Evolutionary conservation across 1,139 yeast genomes (phyloP), one percentile per base, ranked within the genome.

Genomic region (Pichia norvegensis): DNA sequence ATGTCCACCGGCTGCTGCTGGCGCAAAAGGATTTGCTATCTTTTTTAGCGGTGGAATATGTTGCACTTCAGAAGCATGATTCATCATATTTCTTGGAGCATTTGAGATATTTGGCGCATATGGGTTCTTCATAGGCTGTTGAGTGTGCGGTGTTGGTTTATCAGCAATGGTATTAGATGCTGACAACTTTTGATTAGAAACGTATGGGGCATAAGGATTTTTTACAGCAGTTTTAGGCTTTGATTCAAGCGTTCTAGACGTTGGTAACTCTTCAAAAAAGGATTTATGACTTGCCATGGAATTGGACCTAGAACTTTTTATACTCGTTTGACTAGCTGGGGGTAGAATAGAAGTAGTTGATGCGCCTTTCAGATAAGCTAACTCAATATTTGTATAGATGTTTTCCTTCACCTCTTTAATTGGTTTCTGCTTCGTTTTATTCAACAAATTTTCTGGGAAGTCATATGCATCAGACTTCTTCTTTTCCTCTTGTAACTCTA

Each of bases 381-480:
- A 35, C 44, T 60, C 64, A 16, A 59, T 45, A 41, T 47, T 44
- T 2, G 63, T 56, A 42, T 61, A 61, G 14, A 61, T 54, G 41
- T 54, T 60, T 25, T 54, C 46, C 55, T 56, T 29, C 58, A 59
- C 17, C 64, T 64, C 3, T 69, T 63, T 48, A 60, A 66, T 4
- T 21, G 70, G 62, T 33, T 45, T 52, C 20, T 40, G 42, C 35
- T 50, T 47, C 25, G 52, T 56, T 39, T 64, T 69, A 33, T 68
- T 68, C 25, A 85, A 67, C 43, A 85, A 64, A 45, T 73, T 80
- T 36, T 74, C 67, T 1, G 95, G 95, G 55, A 86, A 79, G 60
- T 86, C 95, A 58, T 85, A 86, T 1, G 87, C 86, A 64, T 81
- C 86, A 17, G 81, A 74, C 56, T 78, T 80, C 56, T 74, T 73